A percentile compares a stretch with the other conserved stretches of the same genome.
These are phyloP conservation scores for Rubroshorea leprosula DNA, from an alignment of 345 rosid species.

Conservation along the genomic window DNA sequence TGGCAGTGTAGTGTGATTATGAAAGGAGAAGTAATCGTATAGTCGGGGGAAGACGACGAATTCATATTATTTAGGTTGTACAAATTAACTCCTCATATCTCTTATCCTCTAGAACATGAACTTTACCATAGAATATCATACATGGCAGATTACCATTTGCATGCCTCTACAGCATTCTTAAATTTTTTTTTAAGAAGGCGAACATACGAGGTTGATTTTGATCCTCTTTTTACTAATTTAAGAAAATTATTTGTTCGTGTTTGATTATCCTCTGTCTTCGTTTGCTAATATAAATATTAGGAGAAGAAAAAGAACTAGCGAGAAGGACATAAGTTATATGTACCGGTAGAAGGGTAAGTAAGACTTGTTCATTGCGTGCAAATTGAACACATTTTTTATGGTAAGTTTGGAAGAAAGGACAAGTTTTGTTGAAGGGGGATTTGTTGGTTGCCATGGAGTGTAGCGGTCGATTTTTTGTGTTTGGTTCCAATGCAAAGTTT, in stretches of 20 bases:
- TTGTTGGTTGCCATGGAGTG: constrained; percentile 13
- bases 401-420: not conserved
- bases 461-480: not conserved
- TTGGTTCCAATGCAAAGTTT: not conserved
- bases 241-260: too few species aligned
- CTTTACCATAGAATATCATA: not conserved
- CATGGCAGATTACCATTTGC: not conserved
- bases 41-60: constrained; percentile 26
- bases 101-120: constrained; percentile 19
- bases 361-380: not conserved
- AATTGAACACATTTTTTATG: constrained; percentile 7
- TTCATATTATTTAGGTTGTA: not conserved
- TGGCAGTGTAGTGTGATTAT: constrained; percentile 18
- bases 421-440: not conserved
- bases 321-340: not conserved
- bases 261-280: too few species aligned
- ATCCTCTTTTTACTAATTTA: too few species aligned
- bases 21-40: constrained; percentile 18
- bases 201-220: too few species aligned
- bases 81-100: constrained; percentile 18
- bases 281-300: too few species aligned
- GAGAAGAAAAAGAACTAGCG: too few species aligned
- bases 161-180: too few species aligned
- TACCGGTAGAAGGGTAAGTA: not conserved
- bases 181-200: too few species aligned